These are phyloP conservation scores for Lagerstroemia speciosa DNA, from an alignment of 345 rosid species.

Conservation along the genomic window DNA sequence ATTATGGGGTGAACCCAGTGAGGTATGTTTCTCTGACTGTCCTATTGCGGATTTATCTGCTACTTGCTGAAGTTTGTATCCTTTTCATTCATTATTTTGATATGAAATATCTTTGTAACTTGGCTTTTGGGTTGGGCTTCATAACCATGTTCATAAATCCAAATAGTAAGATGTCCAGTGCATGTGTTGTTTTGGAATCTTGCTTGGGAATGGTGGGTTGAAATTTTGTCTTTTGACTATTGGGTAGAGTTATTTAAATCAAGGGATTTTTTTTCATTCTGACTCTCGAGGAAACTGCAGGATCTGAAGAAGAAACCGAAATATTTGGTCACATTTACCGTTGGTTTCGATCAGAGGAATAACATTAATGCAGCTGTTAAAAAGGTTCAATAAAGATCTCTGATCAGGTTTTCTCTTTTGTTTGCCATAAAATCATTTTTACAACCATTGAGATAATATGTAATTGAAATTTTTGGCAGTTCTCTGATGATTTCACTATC, in stretches of 20 bases:
- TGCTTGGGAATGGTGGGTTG: neutral
- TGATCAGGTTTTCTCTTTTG: neutral
- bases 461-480: constrained; percentile 34
- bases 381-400: constrained; percentile 38
- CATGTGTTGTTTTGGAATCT: neutral
- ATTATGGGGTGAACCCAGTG: constrained; percentile 93
- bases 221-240: neutral
- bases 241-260: neutral
- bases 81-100: neutral
- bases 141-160: neutral
- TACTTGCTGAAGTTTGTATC: neutral
- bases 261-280: neutral
- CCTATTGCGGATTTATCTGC: neutral
- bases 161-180: neutral
- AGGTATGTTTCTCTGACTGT: constrained; percentile 37
- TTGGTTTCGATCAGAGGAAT: constrained; percentile 62
- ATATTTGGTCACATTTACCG: constrained; percentile 77
- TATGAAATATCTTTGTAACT: neutral
- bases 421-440: neutral
- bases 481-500: constrained; percentile 79
- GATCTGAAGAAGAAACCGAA: constrained; percentile 75
- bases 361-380: constrained; percentile 63
- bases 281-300: constrained; percentile 27
- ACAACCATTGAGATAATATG: constrained; percentile 14
- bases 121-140: neutral